A percentile compares a stretch with the other conserved stretches of the same genome.
Conservation (phyloP, 2,329 filamentous ascomycete species). For the Sporothrix brasiliensis region DNA sequence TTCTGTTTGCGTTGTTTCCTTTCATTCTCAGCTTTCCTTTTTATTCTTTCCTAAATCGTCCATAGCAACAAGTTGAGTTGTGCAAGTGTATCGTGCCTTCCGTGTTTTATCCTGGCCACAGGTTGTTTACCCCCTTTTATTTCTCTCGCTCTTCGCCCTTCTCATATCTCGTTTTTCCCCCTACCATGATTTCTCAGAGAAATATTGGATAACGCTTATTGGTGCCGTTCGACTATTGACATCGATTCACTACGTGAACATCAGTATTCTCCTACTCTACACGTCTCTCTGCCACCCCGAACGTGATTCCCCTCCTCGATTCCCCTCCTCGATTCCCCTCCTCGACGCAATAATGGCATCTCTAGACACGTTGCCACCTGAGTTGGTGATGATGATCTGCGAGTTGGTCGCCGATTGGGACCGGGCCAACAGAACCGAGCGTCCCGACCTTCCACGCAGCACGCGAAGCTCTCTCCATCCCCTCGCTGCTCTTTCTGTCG, state of each 20-base stretch:
- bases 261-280: no score
- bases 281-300: no score
- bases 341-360: background rate
- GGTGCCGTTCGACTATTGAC: background rate
- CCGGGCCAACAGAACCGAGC: background rate
- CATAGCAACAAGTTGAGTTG: background rate
- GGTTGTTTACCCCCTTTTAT: background rate
- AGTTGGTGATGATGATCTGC: background rate
- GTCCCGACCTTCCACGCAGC: no score
- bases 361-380: background rate
- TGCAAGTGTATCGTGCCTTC: background rate
- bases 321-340: no score
- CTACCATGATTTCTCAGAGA: background rate
- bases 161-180: background rate
- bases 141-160: background rate
- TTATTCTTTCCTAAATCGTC: background rate
- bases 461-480: background rate
- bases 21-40: background rate
- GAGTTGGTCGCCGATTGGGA: no score
- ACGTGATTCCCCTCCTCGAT: background rate
- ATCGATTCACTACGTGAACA: background rate
- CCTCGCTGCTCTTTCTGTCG: conserved; percentile 4
- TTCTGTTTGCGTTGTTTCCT: background rate
- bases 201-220: background rate
- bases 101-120: background rate